Percentiles rank a stretch among this genome's conserved stretches.
Conservation (phyloP, 306 rosid genomes). For the Quercus mongolica region DNA sequence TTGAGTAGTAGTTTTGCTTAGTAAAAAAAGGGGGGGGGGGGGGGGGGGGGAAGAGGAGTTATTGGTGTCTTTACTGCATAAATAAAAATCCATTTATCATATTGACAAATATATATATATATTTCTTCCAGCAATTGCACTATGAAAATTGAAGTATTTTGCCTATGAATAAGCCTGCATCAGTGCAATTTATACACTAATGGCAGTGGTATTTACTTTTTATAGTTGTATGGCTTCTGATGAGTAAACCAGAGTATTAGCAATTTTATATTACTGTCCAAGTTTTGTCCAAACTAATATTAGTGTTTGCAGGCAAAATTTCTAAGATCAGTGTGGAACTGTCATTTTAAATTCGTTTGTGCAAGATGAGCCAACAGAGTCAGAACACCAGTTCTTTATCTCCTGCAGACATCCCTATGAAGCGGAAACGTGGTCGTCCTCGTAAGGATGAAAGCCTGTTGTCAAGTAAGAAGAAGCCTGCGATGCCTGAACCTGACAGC, state of each 20-base stretch:
- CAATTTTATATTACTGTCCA: background rate
- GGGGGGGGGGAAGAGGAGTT: too few species aligned
- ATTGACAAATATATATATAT: too few species aligned
- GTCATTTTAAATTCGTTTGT: background rate
- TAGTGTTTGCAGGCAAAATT: conserved; percentile 22
- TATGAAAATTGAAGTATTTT: background rate
- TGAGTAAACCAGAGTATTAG: background rate
- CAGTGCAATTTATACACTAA: background rate
- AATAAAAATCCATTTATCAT: too few species aligned
- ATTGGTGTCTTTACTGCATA: too few species aligned
- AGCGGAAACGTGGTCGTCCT: conserved; percentile 73
- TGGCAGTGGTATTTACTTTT: background rate
- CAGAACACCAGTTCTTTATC: conserved; percentile 26
- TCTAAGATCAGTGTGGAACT: conserved; percentile 3
- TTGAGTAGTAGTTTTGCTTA: background rate
- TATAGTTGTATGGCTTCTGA: background rate
- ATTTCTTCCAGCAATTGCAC: too few species aligned
- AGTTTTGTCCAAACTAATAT: background rate
- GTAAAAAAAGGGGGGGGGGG: background rate
- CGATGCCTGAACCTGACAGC: conserved; percentile 20
- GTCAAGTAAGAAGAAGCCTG: conserved; percentile 15
- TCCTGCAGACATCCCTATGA: conserved; percentile 34
- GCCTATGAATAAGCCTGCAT: background rate
- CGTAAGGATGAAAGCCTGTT: conserved; percentile 41
- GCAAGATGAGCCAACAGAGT: conserved; percentile 50